A percentile compares a stretch with the other conserved stretches of the same genome.
Conservation (phyloP, 306 rosid species). For the Calophaca sinica region DNA sequence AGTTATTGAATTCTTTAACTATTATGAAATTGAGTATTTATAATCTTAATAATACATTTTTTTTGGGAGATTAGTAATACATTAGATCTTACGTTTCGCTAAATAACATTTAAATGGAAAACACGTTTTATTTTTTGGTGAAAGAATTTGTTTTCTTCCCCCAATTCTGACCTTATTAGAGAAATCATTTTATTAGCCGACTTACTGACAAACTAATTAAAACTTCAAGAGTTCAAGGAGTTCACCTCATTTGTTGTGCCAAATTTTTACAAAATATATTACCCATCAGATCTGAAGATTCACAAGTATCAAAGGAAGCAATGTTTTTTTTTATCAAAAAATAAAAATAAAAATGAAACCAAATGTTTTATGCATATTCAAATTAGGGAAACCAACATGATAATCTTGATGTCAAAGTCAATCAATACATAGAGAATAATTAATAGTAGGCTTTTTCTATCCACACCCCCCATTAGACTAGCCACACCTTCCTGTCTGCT, state of each 20-base stretch:
- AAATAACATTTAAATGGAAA: background rate
- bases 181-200: background rate
- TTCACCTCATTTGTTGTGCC: background rate
- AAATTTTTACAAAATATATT: background rate
- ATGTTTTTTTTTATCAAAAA: too few species aligned
- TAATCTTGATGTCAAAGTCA: too few species aligned
- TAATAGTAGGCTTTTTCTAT: too few species aligned
- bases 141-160: background rate
- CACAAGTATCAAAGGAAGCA: slow-evolving; percentile 3
- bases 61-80: too few species aligned
- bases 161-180: background rate
- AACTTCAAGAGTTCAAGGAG: background rate
- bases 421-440: too few species aligned
- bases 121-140: background rate
- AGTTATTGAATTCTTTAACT: too few species aligned
- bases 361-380: background rate
- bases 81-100: too few species aligned
- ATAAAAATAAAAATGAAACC: too few species aligned
- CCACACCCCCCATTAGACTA: too few species aligned
- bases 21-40: too few species aligned
- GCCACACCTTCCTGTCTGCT: too few species aligned
- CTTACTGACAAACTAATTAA: background rate
- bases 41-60: too few species aligned
- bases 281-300: background rate
- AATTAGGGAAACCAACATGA: background rate